Conservation (phyloP, 192 early-diverging fungal genomes). For the Backusella tarrabulga region DNA sequence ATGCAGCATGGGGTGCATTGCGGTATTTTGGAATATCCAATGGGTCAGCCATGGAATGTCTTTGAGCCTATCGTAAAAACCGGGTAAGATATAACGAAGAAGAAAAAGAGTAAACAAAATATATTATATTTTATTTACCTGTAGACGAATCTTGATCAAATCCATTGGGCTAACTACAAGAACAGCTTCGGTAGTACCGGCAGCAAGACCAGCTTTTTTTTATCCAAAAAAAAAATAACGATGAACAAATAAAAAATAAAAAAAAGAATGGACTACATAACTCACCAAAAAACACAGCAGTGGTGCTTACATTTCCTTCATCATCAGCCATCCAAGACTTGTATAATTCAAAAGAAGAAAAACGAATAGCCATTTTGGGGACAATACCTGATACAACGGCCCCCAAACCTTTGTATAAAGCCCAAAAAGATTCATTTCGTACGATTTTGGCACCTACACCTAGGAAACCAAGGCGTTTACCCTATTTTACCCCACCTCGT, state of each 20-base stretch:
- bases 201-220: constrained; percentile 73
- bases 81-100: neutral
- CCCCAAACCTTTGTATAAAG: constrained; percentile 95
- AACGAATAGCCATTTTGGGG: constrained; percentile 98
- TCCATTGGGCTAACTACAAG: constrained; percentile 98
- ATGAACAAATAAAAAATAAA: neutral
- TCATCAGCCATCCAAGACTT: constrained; percentile 70
- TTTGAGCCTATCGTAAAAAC: constrained; percentile 59
- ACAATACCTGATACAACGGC: constrained; percentile 95
- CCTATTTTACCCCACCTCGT: constrained; percentile 14
- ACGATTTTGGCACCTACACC: constrained; percentile 80
- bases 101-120: neutral
- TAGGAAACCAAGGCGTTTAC: constrained; percentile 61
- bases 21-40: constrained; percentile 95
- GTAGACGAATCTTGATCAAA: constrained; percentile 96
- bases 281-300: constrained; percentile 57
- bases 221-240: neutral
- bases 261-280: neutral
- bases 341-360: constrained; percentile 93
- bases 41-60: constrained; percentile 96
- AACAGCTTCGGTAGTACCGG: constrained; percentile 93
- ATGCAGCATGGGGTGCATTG: constrained; percentile 89
- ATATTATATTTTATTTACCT: constrained; percentile 31
- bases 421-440: constrained; percentile 80
- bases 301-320: constrained; percentile 55